phyloP scores from a whole-genome alignment of 2,329 filamentous ascomycete genomes.

The Stachybotrys chlorohalonatus region DNA sequence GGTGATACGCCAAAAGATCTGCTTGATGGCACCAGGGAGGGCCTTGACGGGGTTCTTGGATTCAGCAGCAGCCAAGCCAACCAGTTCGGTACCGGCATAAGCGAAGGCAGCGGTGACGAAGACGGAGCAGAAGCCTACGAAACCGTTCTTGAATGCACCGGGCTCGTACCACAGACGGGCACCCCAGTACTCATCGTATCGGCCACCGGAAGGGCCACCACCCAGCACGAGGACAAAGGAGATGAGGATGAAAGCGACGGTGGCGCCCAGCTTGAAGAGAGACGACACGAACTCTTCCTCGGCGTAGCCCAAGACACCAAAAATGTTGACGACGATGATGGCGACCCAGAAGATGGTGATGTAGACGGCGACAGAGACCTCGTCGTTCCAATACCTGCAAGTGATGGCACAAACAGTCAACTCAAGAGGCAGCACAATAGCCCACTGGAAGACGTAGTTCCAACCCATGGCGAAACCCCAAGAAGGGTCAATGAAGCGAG shows the following conservation, averaged over 20 bases:
- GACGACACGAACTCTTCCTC: slow-evolving; percentile 46
- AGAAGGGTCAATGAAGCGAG: slow-evolving; percentile 50
- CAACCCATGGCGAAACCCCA: slow-evolving; percentile 46
- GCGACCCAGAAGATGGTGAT: slow-evolving; percentile 39
- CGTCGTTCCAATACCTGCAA: slow-evolving; percentile 38
- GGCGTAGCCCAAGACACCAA: slow-evolving; percentile 38
- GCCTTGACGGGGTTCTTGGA: slow-evolving; percentile 56
- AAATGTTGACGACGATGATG: slow-evolving; percentile 39
- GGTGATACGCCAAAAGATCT: slow-evolving; percentile 46
- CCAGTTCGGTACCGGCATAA: slow-evolving; percentile 57
- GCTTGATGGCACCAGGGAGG: slow-evolving; percentile 68
- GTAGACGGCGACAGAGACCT: slow-evolving; percentile 36
- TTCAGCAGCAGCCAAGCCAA: slow-evolving; percentile 60
- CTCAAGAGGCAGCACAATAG: slow-evolving; percentile 36
- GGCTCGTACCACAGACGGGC: slow-evolving; percentile 29
- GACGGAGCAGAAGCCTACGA: slow-evolving; percentile 58
- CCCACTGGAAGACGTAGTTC: slow-evolving; percentile 41
- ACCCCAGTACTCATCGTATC: slow-evolving; percentile 30
- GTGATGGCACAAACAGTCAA: slow-evolving; percentile 40
- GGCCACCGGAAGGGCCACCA: slow-evolving; percentile 37
- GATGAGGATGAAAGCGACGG: slow-evolving; percentile 49
- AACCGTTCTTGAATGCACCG: slow-evolving; percentile 53
- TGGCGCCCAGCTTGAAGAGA: slow-evolving; percentile 43
- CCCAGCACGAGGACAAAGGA: slow-evolving; percentile 45
- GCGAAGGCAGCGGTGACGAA: slow-evolving; percentile 62